Percentiles rank a stretch among this genome's conserved stretches.
These are phyloP conservation scores for Neofusicoccum laricinum DNA, from an alignment of 2,329 filamentous ascomycete species.

Conservation along the genomic window DNA sequence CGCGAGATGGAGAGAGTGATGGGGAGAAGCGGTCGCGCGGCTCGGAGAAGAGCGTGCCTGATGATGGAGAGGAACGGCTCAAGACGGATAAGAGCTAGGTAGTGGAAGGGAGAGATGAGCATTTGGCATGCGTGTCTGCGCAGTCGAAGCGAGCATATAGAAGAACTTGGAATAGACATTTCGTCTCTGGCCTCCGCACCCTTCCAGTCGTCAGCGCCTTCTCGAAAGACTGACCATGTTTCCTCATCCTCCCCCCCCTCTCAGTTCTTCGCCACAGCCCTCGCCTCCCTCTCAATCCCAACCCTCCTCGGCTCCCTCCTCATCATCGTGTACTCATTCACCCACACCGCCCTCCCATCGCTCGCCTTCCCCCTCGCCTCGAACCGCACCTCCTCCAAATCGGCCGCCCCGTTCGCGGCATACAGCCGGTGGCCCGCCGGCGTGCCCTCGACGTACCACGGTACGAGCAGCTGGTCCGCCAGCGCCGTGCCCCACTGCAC, in stretches of 20 bases:
- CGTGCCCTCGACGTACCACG: slow-evolving; percentile 8
- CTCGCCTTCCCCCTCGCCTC: neutral
- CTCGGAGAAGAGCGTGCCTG: slow-evolving; percentile 12
- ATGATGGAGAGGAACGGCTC: slow-evolving; percentile 13
- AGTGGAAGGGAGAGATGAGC: neutral
- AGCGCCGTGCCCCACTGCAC: slow-evolving; percentile 20
- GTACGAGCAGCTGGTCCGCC: slow-evolving; percentile 18
- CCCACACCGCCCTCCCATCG: neutral
- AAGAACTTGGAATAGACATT: neutral
- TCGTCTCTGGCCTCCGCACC: no score
- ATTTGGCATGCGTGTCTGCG: neutral
- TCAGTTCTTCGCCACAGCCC: neutral
- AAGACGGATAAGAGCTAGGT: neutral
- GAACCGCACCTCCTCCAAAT: neutral
- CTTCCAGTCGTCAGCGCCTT: no score
- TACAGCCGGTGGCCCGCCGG: neutral
- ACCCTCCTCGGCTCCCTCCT: neutral
- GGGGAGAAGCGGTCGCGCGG: slow-evolving; percentile 7
- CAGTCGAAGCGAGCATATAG: neutral
- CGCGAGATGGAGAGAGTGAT: neutral
- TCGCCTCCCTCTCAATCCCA: neutral
- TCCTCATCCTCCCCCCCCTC: no score
- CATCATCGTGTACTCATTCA: slow-evolving; percentile 8
- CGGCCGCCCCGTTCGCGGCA: neutral
- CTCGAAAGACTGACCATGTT: no score